Evolutionary conservation across 2,329 filamentous ascomycete species (phyloP), one percentile per base, ranked within the genome.

Genomic region (Nannizzia gypsea): DNA sequence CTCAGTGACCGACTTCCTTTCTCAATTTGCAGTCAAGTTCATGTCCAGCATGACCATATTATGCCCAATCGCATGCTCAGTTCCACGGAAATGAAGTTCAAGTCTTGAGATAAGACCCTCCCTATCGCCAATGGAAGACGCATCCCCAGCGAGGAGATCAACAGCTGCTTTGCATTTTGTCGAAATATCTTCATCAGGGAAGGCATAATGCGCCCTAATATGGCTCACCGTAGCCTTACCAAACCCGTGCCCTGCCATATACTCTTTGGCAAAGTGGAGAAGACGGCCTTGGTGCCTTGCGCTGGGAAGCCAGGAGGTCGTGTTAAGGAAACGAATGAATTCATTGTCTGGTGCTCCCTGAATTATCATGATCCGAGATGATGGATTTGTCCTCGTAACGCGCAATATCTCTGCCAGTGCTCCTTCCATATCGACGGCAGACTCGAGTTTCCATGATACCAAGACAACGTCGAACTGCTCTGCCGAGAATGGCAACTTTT

Each of bases 291-390:
- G 55, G 20, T 60, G 59, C 13, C 22, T n/a, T 26, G 11, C 20
- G 28, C 42, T 61, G 17, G 55, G 24, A 36, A 58, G 60, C 55
- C 57, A 52, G 20, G 52, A 38, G 24, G 50, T 59, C 26, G 50
- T 20, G 26, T 46, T 36, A n/a, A 62, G 38, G n/a, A 59, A 40
- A 9, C 40, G 56, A 8, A 40, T 15, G 2, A 31, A 15, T 36
- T 62, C 60, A 55, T 48, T 62, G 24, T 62, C 54, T 15, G 58
- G 60, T 2, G 58, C 57, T 2, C 40, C 54, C 38, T 62, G 57
- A 22, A 62, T n/a, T 9, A 62, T 55, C 6, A 60, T 3, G 22
- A 62, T 54, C 17, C 38, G 24, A 46, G 58, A 46, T 31, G 36
- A 31, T 4, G 52, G 57, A n/a, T 31, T 9, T 17, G 6, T 9